Evolutionary conservation across 805 yeast genomes (phyloP).

Genomic region (Saturnispora zaruensis): DNA sequence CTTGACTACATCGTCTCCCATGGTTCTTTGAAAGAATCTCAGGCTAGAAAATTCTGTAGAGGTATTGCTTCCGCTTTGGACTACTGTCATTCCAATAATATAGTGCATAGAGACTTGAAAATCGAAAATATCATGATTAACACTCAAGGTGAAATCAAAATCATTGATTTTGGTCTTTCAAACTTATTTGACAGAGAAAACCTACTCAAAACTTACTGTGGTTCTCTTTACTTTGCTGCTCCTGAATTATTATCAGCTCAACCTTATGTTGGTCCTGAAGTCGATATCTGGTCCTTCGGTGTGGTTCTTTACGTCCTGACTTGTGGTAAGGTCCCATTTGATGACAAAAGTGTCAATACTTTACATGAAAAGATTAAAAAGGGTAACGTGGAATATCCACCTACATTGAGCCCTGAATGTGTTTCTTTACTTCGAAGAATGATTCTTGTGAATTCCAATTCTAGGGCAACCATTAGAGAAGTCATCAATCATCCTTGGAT

Average conservation of each 20-base stretch:
- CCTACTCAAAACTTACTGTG: constrained; percentile 88
- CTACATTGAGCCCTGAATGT: constrained; percentile 70
- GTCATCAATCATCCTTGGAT: constrained; percentile 92
- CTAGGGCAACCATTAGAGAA: constrained; percentile 72
- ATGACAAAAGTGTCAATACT: constrained; percentile 85
- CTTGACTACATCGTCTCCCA: constrained; percentile 94
- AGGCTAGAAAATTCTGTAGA: constrained; percentile 90
- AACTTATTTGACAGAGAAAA: constrained; percentile 68
- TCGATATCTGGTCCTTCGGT: constrained; percentile 97
- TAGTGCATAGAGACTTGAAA: constrained; percentile 93
- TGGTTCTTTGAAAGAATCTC: constrained; percentile 87
- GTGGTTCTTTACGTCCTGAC: constrained; percentile 91
- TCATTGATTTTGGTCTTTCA: constrained; percentile 93
- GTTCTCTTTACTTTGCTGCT: constrained; percentile 95
- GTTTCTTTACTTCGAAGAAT: constrained; percentile 72
- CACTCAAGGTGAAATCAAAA: constrained; percentile 86
- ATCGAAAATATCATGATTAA: constrained; percentile 94
- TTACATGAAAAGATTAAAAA: constrained; percentile 89
- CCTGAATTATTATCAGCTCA: constrained; percentile 90
- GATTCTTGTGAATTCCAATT: constrained; percentile 83
- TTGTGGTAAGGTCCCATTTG: constrained; percentile 97
- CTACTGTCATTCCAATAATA: constrained; percentile 87
- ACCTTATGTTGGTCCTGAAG: constrained; percentile 94
- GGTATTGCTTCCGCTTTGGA: constrained; percentile 91
- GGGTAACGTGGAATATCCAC: constrained; percentile 89